A percentile compares a stretch with the other conserved stretches of the same genome.
Evolutionary conservation across 306 rosid genomes (phyloP).

Genomic region (Acacia melanoxylon): DNA sequence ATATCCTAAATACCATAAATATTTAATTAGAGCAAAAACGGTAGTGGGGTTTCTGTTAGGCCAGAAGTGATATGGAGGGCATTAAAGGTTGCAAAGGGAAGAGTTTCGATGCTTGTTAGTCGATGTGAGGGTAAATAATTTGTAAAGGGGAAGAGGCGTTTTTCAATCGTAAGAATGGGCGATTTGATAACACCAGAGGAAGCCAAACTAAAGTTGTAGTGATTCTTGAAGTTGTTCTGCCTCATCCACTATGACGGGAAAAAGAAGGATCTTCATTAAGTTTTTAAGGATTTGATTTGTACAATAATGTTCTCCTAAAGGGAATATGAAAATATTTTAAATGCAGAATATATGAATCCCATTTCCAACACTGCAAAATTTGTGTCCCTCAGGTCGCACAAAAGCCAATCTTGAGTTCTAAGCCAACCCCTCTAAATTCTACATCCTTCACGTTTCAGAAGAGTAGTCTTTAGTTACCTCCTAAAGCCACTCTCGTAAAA

Average conservation of each 20-base stretch:
- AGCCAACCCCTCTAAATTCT: too few species aligned
- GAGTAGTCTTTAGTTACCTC: constrained; percentile 30
- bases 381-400: constrained; percentile 19
- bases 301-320: not conserved
- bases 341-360: constrained; percentile 12
- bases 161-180: too few species aligned
- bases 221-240: not conserved
- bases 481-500: constrained; percentile 29
- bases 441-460: not conserved
- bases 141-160: too few species aligned
- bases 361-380: not conserved
- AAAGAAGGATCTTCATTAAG: not conserved
- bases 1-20: too few species aligned
- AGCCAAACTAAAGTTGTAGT: not conserved
- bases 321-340: constrained; percentile 12
- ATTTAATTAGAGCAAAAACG: too few species aligned
- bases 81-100: too few species aligned
- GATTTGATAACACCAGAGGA: not conserved
- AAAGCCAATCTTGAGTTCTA: constrained; percentile 18
- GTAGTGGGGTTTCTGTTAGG: too few species aligned
- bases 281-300: not conserved
- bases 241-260: not conserved
- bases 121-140: too few species aligned
- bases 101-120: too few species aligned
- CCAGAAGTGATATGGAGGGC: too few species aligned